phyloP scores from a whole-genome alignment of 1,284 basidiomycete species.

The Schizophyllum amplum region DNA sequence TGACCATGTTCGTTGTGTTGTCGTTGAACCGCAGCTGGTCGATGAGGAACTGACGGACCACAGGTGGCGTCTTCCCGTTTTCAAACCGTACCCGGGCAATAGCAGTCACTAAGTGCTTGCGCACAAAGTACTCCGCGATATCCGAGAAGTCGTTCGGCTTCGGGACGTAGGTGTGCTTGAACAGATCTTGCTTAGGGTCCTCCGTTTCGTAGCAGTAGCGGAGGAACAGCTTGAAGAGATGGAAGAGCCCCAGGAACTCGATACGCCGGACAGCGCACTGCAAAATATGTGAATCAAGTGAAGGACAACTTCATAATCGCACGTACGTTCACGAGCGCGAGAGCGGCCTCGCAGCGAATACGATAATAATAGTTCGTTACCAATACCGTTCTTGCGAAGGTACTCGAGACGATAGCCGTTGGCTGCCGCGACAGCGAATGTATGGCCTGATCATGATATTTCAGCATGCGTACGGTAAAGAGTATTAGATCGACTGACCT shows the following conservation, averaged over 20 bases:
- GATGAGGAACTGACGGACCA: slow-evolving; percentile 87
- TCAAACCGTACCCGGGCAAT: slow-evolving; percentile 83
- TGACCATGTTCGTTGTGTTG: slow-evolving; percentile 83
- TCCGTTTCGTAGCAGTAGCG: slow-evolving; percentile 87
- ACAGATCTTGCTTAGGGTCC: slow-evolving; percentile 70
- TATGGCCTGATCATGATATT: slow-evolving; percentile 57
- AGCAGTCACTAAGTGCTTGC: slow-evolving; percentile 82
- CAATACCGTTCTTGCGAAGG: slow-evolving; percentile 87
- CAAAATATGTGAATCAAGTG: not conserved
- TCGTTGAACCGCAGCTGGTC: slow-evolving; percentile 92
- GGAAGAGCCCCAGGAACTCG: slow-evolving; percentile 89
- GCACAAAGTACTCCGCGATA: slow-evolving; percentile 88
- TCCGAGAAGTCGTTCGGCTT: slow-evolving; percentile 93
- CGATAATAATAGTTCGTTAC: slow-evolving; percentile 96
- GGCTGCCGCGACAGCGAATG: slow-evolving; percentile 77
- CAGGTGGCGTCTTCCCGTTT: slow-evolving; percentile 77
- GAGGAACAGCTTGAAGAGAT: slow-evolving; percentile 94
- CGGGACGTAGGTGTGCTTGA: slow-evolving; percentile 80
- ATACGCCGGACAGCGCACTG: slow-evolving; percentile 78
- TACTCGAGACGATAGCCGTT: slow-evolving; percentile 86
- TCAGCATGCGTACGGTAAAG: slow-evolving; percentile 9
- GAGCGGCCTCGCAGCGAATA: slow-evolving; percentile 92
- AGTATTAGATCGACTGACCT: slow-evolving; percentile 47
- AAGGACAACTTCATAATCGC: not conserved
- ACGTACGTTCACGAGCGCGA: slow-evolving; percentile 78